A percentile compares a stretch with the other conserved stretches of the same genome.
phyloP scores from a whole-genome alignment of 2,329 filamentous ascomycete genomes.

The Aureobasidium leucospermi region DNA sequence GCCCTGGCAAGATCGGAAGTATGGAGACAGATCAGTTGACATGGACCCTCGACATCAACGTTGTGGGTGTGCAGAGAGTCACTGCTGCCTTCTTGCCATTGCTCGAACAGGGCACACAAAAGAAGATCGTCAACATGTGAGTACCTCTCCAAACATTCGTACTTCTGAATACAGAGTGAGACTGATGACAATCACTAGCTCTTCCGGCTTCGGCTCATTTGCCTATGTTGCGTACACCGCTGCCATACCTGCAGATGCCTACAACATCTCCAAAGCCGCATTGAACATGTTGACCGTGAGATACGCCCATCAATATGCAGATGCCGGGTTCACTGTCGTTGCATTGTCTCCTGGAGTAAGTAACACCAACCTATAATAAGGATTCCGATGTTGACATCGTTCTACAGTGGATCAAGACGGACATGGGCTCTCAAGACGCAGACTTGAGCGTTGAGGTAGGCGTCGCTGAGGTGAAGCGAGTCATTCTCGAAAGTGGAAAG shows the following conservation, averaged over 20 bases:
- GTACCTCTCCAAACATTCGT: not conserved
- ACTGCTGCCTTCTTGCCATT: conserved; percentile 34
- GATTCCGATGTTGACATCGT: conserved; percentile 10
- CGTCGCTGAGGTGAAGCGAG: conserved; percentile 32
- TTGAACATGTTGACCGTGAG: conserved; percentile 43
- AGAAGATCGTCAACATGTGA: conserved; percentile 41
- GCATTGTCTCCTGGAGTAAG: conserved; percentile 40
- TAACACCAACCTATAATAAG: not conserved
- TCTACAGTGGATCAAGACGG: conserved; percentile 40
- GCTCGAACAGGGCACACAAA: conserved; percentile 30
- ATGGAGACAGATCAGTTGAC: conserved; percentile 20
- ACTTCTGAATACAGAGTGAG: not conserved
- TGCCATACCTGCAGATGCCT: conserved; percentile 27
- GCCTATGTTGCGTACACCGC: conserved; percentile 20
- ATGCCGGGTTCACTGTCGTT: conserved; percentile 38
- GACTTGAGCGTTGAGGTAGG: conserved; percentile 37
- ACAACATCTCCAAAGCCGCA: conserved; percentile 43
- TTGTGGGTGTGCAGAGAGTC: conserved; percentile 33
- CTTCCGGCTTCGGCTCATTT: conserved; percentile 39
- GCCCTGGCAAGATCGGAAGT: conserved; percentile 13
- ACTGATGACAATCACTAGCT: conserved; percentile 23
- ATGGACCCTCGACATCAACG: conserved; percentile 29
- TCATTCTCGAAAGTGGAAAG: conserved; percentile 36
- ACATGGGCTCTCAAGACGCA: conserved; percentile 34
- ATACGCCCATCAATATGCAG: conserved; percentile 30